These are phyloP conservation scores for Conticribra weissflogii DNA, from an alignment of 108 stramenopile genomes.

Conservation along the genomic window DNA sequence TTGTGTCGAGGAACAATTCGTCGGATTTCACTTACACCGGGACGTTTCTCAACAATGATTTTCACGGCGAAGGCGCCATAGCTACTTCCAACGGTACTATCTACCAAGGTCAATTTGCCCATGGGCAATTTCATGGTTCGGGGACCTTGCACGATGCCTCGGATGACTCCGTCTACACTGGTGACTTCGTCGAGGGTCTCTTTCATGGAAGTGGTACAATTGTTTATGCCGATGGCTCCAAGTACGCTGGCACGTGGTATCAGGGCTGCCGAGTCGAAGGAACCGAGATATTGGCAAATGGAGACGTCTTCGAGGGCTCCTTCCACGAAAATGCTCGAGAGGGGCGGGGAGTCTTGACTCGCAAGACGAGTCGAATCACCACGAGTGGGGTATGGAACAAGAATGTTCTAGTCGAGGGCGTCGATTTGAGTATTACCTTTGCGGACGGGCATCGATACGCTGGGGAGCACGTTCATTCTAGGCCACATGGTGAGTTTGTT, in stretches of 20 bases:
- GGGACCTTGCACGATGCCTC: conserved; percentile 17
- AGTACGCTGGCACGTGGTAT: conserved; percentile 27
- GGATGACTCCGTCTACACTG: conserved; percentile 28
- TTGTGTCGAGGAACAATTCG: conserved; percentile 4
- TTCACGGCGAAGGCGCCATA: conserved; percentile 44
- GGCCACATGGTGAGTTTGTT: conserved; percentile 38
- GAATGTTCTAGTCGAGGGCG: conserved; percentile 24
- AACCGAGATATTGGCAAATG: conserved; percentile 26
- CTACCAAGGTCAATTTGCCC: conserved; percentile 35
- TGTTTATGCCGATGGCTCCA: conserved; percentile 18
- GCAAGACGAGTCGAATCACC: conserved; percentile 14
- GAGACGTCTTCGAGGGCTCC: conserved; percentile 43
- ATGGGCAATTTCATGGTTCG: conserved; percentile 33
- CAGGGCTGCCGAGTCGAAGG: conserved; percentile 27
- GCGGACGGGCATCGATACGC: conserved; percentile 31
- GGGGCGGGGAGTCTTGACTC: conserved; percentile 35
- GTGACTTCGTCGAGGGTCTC: conserved; percentile 29
- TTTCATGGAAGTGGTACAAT: conserved; percentile 41
- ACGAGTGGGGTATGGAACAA: conserved; percentile 31
- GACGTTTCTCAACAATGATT: conserved; percentile 28
- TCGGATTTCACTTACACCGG: conserved; percentile 45
- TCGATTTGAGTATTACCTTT: conserved; percentile 30
- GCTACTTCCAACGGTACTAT: conserved; percentile 31
- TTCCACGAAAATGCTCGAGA: conserved; percentile 33
- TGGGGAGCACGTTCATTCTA: conserved; percentile 33